These are phyloP conservation scores for Anastatica hierochuntica DNA, from an alignment of 345 rosid species.

Conservation along the genomic window DNA sequence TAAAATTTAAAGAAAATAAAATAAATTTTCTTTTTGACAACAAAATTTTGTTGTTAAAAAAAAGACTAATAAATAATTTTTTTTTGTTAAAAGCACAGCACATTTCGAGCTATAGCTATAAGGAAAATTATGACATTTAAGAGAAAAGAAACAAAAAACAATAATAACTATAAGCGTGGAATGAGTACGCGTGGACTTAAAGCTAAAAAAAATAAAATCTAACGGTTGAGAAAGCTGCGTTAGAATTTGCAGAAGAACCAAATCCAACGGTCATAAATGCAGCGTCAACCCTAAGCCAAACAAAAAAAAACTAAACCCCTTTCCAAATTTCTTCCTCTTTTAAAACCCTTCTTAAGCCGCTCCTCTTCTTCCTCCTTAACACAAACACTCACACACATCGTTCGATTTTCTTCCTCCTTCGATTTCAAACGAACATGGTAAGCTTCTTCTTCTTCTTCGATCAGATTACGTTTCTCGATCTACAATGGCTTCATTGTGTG, in stretches of 20 bases:
- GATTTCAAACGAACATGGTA: slow-evolving; percentile 19
- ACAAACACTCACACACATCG: too few relatives aligned
- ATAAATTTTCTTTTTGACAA: too few relatives aligned
- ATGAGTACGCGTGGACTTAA: slow-evolving; percentile 9
- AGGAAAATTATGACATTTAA: too few relatives aligned
- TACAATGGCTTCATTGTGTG: background rate
- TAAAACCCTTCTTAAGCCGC: background rate
- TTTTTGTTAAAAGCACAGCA: too few relatives aligned
- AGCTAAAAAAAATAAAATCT: slow-evolving; percentile 21
- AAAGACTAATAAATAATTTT: too few relatives aligned
- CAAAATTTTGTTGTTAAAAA: too few relatives aligned
- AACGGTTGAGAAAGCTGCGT: slow-evolving; percentile 27
- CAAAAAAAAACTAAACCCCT: too few relatives aligned
- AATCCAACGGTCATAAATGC: slow-evolving; percentile 35
- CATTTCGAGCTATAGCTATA: too few relatives aligned
- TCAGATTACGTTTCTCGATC: background rate
- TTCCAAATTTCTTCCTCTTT: slow-evolving; percentile 6
- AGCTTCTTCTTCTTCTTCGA: background rate
- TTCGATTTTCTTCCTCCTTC: slow-evolving; percentile 10
- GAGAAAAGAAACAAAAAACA: background rate
- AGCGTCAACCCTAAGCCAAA: slow-evolving; percentile 41
- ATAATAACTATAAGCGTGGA: background rate
- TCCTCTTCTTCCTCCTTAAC: slow-evolving; percentile 7
- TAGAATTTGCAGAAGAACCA: background rate
- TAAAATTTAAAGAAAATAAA: too few relatives aligned